These are phyloP conservation scores for Aspergillus nomiae DNA, from an alignment of 2,329 filamentous ascomycete genomes.

Conservation along the genomic window DNA sequence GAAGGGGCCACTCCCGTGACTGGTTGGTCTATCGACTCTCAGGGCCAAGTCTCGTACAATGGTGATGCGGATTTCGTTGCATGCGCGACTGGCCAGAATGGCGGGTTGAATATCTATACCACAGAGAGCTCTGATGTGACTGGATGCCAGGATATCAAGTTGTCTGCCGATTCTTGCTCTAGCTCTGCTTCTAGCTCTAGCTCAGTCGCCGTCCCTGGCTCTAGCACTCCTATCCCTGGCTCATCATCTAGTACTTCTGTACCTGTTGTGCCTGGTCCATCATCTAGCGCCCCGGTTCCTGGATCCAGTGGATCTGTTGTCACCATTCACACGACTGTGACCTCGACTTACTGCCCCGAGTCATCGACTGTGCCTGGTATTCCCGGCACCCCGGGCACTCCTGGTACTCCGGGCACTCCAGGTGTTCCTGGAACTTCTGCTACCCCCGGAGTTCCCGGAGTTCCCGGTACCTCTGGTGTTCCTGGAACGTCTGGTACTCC, in stretches of 20 bases:
- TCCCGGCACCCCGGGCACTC: conserved; percentile 7
- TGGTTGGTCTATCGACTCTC: conserved; percentile 59
- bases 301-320: not conserved
- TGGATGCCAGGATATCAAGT: conserved; percentile 34
- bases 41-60: conserved; percentile 56
- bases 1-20: conserved; percentile 51
- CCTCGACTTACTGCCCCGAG: conserved; percentile 22
- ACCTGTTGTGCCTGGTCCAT: conserved; percentile 11
- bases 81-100: conserved; percentile 56
- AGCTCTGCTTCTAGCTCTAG: conserved; percentile 22
- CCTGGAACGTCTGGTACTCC: conserved; percentile 6
- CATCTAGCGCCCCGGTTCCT: conserved; percentile 13
- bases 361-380: conserved; percentile 15
- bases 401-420: conserved; percentile 1
- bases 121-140: conserved; percentile 34
- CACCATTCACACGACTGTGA: conserved; percentile 23
- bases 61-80: conserved; percentile 59
- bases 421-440: conserved; percentile 12
- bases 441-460: conserved; percentile 7
- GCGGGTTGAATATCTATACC: conserved; percentile 47
- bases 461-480: conserved; percentile 9
- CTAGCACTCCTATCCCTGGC: conserved; percentile 12
- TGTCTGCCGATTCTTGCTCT: conserved; percentile 42
- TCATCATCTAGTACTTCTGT: conserved; percentile 7
- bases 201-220: conserved; percentile 19